Evolutionary conservation across 768 basidiomycete species (phyloP), one percentile per base, ranked within the genome.

Genomic region (Megacollybia marginata): DNA sequence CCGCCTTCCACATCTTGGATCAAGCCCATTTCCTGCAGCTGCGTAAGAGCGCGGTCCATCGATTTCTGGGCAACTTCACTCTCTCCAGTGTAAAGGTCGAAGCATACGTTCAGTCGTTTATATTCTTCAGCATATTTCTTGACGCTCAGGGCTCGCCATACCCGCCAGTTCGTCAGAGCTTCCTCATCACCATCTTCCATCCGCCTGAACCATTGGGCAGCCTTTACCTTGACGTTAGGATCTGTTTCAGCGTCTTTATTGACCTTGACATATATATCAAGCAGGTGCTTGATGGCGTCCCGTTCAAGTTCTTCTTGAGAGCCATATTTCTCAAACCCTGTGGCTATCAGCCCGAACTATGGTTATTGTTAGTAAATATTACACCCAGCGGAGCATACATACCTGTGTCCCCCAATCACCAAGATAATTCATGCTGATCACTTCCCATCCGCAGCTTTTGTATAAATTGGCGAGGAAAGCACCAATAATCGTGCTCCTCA

Each of bases 341-440:
- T 78, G 0, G 92, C 88, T 48, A 97, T 87, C 65, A 96, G 65
- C 31, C 93, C 92, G 63, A 88, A 85, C 86, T 89, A 32, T 20
- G 20, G 16, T 23, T 15, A 28, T 6, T 32, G 46, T n/a, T 15
- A 44, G 10, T 11, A 3, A 44, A 20, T 44, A 44, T 16, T 23
- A 2, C 9, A 13, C 13, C 6, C 6, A 43, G 33, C 13, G 20
- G 42, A 5, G 16, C 7, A 59, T 1, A 54, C 74, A 62, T 35
- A 92, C 93, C 78, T 97, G 95, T 38, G 93, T 97, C 19, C 95
- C 95, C 95, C 94, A 98, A 62, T 97, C 95, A 2, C 95, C 95
- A 13, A 97, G 78, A 64, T 99, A 99, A 64, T 99, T 99, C 67
- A 97, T 71, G 2, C 87, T 78, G 34, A 79, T 66, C n/a, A 94